phyloP scores from a whole-genome alignment of 495 filamentous ascomycete species.

The Glonium stellatum region DNA sequence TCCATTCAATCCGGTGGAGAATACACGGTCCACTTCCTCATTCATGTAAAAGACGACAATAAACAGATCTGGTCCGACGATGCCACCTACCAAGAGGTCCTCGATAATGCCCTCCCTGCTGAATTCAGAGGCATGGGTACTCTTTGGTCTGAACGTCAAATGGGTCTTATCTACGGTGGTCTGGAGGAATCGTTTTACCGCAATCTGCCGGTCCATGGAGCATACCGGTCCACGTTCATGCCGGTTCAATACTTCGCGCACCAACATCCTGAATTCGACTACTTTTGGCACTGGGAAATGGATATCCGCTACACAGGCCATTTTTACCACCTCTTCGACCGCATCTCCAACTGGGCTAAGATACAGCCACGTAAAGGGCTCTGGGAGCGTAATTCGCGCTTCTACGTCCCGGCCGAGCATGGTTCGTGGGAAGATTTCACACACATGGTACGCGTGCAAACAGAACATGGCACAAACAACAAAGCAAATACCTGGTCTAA shows the following conservation, averaged over 20 bases:
- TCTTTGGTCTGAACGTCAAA: conserved; percentile 88
- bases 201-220: conserved; percentile 76
- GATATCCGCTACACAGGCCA: conserved; percentile 95
- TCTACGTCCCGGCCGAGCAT: conserved; percentile 84
- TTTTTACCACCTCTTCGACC: conserved; percentile 81
- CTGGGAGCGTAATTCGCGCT: conserved; percentile 88
- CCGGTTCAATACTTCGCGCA: conserved; percentile 89
- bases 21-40: conserved; percentile 56
- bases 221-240: conserved; percentile 87
- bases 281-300: conserved; percentile 99
- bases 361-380: conserved; percentile 81
- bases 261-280: conserved; percentile 87
- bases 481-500: conserved; percentile 43
- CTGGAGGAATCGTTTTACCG: conserved; percentile 66
- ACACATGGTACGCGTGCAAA: conserved; percentile 86
- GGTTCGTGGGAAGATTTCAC: conserved; percentile 89
- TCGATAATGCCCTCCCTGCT: conserved; percentile 65
- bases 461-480: conserved; percentile 68
- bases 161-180: conserved; percentile 78
- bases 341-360: conserved; percentile 65
- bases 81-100: conserved; percentile 53
- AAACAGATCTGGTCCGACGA: conserved; percentile 61
- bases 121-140: conserved; percentile 86
- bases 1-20: conserved; percentile 57
- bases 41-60: conserved; percentile 61